Conservation (phyloP, 1,284 basidiomycete genomes). For the Ceratobasidium sp. region DNA sequence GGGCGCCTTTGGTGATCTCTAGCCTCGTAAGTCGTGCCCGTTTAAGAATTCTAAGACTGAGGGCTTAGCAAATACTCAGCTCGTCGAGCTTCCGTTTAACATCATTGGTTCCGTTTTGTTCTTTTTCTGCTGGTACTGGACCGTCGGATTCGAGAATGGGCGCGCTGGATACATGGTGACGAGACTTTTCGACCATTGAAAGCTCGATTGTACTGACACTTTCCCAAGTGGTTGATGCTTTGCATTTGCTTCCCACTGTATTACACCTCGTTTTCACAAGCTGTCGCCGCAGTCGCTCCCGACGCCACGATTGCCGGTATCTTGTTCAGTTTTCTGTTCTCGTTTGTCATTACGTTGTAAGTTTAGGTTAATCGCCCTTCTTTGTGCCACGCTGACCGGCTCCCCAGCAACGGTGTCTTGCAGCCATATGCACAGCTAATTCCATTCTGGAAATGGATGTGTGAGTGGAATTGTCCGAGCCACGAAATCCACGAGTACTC, state of each 20-base stretch:
- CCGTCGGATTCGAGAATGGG: conserved; percentile 63
- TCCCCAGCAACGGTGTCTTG: conserved; percentile 66
- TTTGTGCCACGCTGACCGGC: conserved; percentile 35
- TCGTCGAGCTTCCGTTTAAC: conserved; percentile 67
- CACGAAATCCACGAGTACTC: not conserved
- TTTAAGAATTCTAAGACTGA: not conserved
- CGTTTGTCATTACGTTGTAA: conserved; percentile 71
- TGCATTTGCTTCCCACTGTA: conserved; percentile 66
- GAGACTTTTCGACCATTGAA: too few relatives aligned
- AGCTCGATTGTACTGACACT: conserved; percentile 1
- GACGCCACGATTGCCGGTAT: conserved; percentile 73
- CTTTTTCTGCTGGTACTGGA: conserved; percentile 78
- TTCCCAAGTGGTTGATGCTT: conserved; percentile 55
- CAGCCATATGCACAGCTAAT: conserved; percentile 71
- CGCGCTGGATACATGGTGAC: conserved; percentile 69
- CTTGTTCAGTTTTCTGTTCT: conserved; percentile 70
- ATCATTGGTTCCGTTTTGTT: conserved; percentile 66
- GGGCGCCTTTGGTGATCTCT: conserved; percentile 67
- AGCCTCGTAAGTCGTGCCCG: not conserved
- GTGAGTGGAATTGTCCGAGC: not conserved
- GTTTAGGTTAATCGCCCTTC: conserved; percentile 50
- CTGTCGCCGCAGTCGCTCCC: conserved; percentile 72
- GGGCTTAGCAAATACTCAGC: not conserved
- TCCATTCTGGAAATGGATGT: conserved; percentile 85
- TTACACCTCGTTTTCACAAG: conserved; percentile 69